Base-by-base conservation (phyloP, 164 flowering plant genomes). In the Tetracentron sinense region DNA sequence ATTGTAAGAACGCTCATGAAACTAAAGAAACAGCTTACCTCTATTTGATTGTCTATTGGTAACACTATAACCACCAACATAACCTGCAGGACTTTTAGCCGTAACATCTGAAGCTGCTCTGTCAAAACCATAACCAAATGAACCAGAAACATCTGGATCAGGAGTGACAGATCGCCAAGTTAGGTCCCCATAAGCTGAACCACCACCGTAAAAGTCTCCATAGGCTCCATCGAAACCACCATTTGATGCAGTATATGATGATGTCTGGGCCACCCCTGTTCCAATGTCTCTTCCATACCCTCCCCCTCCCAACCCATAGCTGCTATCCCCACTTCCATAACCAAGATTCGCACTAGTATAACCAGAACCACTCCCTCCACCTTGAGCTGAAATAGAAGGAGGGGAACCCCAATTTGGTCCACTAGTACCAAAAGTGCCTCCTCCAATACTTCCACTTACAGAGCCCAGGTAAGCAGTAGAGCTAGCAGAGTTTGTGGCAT, bases 1-100 rank as follows among this genome's bases (percentile, higher is more conserved):
- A 44, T 58, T 48, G 20, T 19, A 54, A 55, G 27, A n/a, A 25
- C n/a, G 35, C 19, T 11, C 29, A 31, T 0, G 31, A 16, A 68
- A 42, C 48, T 23, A 26, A 59, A 58, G 68, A 63, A 52, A 52
- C 12, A 63, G 23, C 69, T 65, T 73, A 87, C 96, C 96, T 82
- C 89, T 82, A 78, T 69, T 84, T 50, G 91, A 31, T 70, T 87
- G 96, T 79, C 89, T 87, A 76, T 77, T 81, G 42, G 82, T 65
- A 72, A 84, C 82, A 74, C 75, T 67, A 74, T 88, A 88, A 69
- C 78, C 81, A 55, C 82, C 89, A 58, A 80, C 71, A 60, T 73
- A 83, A 69, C 77, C 80, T 54, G 78, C 81, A 68, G 90, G 70
- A 53, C 63, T 82, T 72, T 72, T 83, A 54, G 77, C 49, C 22